Percentiles rank a stretch among this genome's conserved stretches.
These are phyloP conservation scores for Nyctanthes arbortristis DNA, from an alignment of 257 asterid genomes.

Conservation along the genomic window DNA sequence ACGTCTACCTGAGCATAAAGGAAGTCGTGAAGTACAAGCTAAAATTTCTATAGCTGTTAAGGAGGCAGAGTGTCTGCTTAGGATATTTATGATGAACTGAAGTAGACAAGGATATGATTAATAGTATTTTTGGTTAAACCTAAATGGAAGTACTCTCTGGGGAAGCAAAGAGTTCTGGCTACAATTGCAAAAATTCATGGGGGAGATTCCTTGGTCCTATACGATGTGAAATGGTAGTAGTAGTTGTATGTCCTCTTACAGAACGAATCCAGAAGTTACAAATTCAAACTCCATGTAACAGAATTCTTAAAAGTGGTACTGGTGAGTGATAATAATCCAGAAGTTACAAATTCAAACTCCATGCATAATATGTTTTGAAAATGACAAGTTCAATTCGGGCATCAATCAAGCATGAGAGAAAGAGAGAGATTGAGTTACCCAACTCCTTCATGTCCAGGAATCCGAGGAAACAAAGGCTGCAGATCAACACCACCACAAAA, in stretches of 20 bases:
- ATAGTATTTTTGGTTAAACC: neutral
- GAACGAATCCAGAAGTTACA: no score
- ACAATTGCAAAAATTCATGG: no score
- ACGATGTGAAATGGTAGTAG: no score
- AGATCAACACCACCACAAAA: neutral
- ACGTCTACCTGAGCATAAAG: neutral
- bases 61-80: neutral
- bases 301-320: no score
- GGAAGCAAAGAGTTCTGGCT: no score
- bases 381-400: no score
- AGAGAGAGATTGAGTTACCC: conserved; percentile 48
- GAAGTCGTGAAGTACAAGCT: neutral
- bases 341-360: no score
- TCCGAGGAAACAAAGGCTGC: conserved; percentile 77
- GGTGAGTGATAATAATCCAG: no score
- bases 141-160: neutral
- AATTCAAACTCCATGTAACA: no score
- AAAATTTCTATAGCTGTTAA: neutral
- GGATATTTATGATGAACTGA: neutral
- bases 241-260: no score
- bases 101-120: neutral
- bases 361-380: no score
- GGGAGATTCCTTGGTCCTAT: no score
- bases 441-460: conserved; percentile 88
- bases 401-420: neutral